phyloP scores from a whole-genome alignment of 2,329 filamentous ascomycete species.

The Fusarium multiceps region DNA sequence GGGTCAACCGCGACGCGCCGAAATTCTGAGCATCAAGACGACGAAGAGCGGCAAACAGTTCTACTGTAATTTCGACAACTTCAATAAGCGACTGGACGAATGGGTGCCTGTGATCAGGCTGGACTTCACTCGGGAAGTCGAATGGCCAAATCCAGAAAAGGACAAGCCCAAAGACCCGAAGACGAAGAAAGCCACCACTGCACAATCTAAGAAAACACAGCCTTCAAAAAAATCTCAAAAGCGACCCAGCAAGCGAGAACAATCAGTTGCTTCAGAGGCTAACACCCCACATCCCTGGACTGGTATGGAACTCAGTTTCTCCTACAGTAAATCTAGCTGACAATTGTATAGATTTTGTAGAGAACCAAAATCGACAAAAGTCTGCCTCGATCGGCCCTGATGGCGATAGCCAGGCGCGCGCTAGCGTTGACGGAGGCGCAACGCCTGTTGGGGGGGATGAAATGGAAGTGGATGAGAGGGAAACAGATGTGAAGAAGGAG shows the following conservation, averaged over 20 bases:
- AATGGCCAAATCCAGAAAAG: slow-evolving; percentile 95
- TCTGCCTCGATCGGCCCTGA: slow-evolving; percentile 57
- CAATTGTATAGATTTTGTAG: slow-evolving; percentile 57
- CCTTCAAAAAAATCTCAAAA: slow-evolving; percentile 70
- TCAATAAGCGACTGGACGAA: slow-evolving; percentile 88
- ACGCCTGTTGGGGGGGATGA: slow-evolving; percentile 62
- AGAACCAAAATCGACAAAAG: slow-evolving; percentile 59
- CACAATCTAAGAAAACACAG: slow-evolving; percentile 66
- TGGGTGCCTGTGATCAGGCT: slow-evolving; percentile 88
- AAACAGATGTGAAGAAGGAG: slow-evolving; percentile 59
- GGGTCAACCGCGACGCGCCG: slow-evolving; percentile 87
- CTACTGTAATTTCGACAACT: slow-evolving; percentile 98
- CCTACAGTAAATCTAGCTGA: neutral
- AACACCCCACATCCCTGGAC: slow-evolving; percentile 66
- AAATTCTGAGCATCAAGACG: slow-evolving; percentile 94
- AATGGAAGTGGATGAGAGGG: slow-evolving; percentile 66
- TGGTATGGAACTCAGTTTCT: slow-evolving; percentile 42
- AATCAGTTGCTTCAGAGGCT: slow-evolving; percentile 64
- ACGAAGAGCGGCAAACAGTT: slow-evolving; percentile 89
- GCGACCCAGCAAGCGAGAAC: slow-evolving; percentile 65
- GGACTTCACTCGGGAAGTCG: slow-evolving; percentile 89
- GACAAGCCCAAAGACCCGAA: slow-evolving; percentile 79
- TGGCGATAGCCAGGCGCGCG: slow-evolving; percentile 58
- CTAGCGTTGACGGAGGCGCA: slow-evolving; percentile 56
- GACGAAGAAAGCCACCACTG: slow-evolving; percentile 74